Percentiles rank a stretch among this genome's conserved stretches.
phyloP scores from a whole-genome alignment of 192 early-diverging fungal species.

The Backusella parvicylindrica region DNA sequence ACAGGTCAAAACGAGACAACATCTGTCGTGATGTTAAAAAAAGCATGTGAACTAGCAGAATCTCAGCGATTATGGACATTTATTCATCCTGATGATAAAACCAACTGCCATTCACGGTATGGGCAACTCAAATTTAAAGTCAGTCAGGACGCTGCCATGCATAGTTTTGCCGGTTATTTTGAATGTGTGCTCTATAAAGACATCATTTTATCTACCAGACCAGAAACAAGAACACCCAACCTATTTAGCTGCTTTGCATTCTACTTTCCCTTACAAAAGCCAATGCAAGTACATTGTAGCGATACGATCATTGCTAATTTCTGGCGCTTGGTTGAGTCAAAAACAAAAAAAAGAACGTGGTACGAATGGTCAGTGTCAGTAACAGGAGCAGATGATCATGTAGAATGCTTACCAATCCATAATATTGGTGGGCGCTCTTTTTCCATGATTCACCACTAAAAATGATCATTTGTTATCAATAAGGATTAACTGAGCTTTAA shows the following conservation, averaged over 20 bases:
- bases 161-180: conserved; percentile 97
- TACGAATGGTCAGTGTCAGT: conserved; percentile 86
- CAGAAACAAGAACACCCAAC: conserved; percentile 77
- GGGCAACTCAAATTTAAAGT: conserved; percentile 53
- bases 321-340: conserved; percentile 74
- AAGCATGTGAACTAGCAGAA: conserved; percentile 60
- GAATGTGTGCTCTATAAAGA: conserved; percentile 87
- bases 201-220: conserved; percentile 76
- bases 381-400: conserved; percentile 25
- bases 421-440: conserved; percentile 68
- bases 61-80: conserved; percentile 80
- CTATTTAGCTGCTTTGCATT: conserved; percentile 99
- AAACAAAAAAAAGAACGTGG: conserved; percentile 74
- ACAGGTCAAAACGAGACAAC: conserved; percentile 78
- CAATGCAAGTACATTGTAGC: conserved; percentile 61
- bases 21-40: conserved; percentile 95
- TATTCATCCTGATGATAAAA: conserved; percentile 59
- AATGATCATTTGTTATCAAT: neutral
- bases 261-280: conserved; percentile 81
- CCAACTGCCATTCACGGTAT: conserved; percentile 70
- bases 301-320: conserved; percentile 65
- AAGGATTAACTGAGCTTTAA: neutral
- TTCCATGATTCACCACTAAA: conserved; percentile 62
- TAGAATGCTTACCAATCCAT: conserved; percentile 53
- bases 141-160: conserved; percentile 59